These are phyloP conservation scores for Saccharomycopsis hybrid DNA, from an alignment of 1,139 yeast species.

Conservation along the genomic window DNA sequence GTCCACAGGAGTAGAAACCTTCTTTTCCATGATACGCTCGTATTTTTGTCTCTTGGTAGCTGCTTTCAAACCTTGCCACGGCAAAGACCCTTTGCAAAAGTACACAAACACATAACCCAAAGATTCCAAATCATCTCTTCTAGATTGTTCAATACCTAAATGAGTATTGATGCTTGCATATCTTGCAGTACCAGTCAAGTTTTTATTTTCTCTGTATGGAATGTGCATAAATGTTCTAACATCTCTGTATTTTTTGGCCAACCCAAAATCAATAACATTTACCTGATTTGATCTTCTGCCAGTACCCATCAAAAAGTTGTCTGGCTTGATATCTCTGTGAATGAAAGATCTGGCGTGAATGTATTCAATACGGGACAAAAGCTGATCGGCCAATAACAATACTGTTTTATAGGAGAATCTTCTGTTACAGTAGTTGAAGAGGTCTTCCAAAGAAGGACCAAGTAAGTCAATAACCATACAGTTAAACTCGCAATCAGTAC, in stretches of 20 bases:
- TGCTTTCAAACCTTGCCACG: conserved; percentile 98
- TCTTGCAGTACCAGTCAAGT: conserved; percentile 95
- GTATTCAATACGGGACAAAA: conserved; percentile 89
- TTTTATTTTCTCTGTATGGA: conserved; percentile 93
- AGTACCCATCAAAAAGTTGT: conserved; percentile 93
- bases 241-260: conserved; percentile 93
- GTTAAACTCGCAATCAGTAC: conserved; percentile 92
- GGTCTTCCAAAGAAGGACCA: conserved; percentile 93
- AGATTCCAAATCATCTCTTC: conserved; percentile 95
- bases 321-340: conserved; percentile 82
- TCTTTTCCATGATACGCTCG: conserved; percentile 94
- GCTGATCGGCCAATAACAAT: conserved; percentile 85
- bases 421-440: conserved; percentile 92
- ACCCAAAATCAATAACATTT: conserved; percentile 93
- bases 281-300: conserved; percentile 95
- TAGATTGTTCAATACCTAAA: conserved; percentile 91
- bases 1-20: conserved; percentile 88
- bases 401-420: conserved; percentile 93
- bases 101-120: conserved; percentile 93
- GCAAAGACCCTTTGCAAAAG: conserved; percentile 90
- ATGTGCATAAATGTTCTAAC: conserved; percentile 94
- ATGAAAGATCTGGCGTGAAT: conserved; percentile 94
- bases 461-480: conserved; percentile 94
- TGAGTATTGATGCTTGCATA: conserved; percentile 95
- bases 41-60: conserved; percentile 96